Conservation (phyloP, 2,329 filamentous ascomycete species). For the Podosphaera fusca region DNA sequence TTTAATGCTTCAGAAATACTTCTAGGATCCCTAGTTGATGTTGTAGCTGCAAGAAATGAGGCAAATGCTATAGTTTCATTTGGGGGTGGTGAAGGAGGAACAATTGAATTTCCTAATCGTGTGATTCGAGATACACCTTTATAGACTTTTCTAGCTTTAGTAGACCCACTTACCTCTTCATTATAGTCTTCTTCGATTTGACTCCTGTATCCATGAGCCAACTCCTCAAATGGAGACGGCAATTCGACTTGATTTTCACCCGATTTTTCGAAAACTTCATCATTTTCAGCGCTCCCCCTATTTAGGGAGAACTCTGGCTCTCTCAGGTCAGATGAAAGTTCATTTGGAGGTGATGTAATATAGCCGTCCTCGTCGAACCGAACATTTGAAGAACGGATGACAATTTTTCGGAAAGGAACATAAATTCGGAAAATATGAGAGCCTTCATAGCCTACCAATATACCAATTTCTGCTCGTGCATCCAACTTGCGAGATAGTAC, state of each 20-base stretch:
- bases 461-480: neutral
- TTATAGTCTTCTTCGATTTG: neutral
- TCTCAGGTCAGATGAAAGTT: neutral
- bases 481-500: neutral
- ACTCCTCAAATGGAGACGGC: neutral
- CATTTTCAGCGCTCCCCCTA: neutral
- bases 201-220: neutral
- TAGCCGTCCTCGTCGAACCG: too few relatives aligned
- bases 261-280: neutral
- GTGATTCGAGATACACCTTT: neutral
- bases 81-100: neutral
- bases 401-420: too few relatives aligned
- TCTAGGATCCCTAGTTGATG: neutral
- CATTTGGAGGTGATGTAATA: too few relatives aligned
- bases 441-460: too few relatives aligned
- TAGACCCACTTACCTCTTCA: neutral
- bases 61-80: neutral
- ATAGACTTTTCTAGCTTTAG: neutral
- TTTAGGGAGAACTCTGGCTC: neutral
- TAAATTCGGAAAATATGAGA: too few relatives aligned
- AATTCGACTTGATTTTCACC: neutral
- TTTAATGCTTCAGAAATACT: neutral
- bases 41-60: neutral
- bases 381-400: too few relatives aligned
- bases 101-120: neutral